Evolutionary conservation across 2,329 filamentous ascomycete species (phyloP), one percentile per base, ranked within the genome.

Genomic region (Fusarium fujikuroi): DNA sequence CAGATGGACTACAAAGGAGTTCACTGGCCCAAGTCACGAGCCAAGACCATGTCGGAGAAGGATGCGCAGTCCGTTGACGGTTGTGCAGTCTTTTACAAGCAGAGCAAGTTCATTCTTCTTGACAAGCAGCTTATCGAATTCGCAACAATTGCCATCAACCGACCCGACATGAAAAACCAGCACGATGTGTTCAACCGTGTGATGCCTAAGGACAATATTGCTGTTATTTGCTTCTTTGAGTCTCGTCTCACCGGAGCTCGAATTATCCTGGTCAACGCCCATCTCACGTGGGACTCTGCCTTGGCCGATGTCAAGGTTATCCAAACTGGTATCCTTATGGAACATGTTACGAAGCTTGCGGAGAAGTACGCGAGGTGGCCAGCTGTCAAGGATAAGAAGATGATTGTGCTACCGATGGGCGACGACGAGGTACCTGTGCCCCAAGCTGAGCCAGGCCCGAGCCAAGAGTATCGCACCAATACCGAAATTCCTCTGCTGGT

Each of bases 181-280:
- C 94, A 97, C 80, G 96, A 99, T 78, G 95, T 98, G 64, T 98
- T 97, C 88, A 99, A 99, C 81, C 93, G 96, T 34, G 93, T 99
- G 69, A 98, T 98, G 96, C 95, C 95, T 69, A 94, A 96, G 84
- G 96, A 99, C 86, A 95, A 98, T 80, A 97, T 99, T 81, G 96
- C 93, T 21, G 92, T 97, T 53, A 90, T 97, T 53, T 91, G 93
- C 63, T 97, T 98, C 85, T 90, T 99, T 71, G 96, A 99, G 83
- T 98, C 97, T 78, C 91, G 95, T 42, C 85, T 90, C 69, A 98
- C 95, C 0, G 96, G 96, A n/a, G 92, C 94, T 19, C 92, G 96
- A 63, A 85, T 98, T 78, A 97, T 99, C 72, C 91, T 98, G 40
- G 94, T 94, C 75, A 98, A 98, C 79, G 93, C 94, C 9, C 96